Percentiles rank a stretch among this genome's conserved stretches.
Evolutionary conservation across 2,329 filamentous ascomycete species (phyloP).

Genomic region (Macroventuria anomochaeta): DNA sequence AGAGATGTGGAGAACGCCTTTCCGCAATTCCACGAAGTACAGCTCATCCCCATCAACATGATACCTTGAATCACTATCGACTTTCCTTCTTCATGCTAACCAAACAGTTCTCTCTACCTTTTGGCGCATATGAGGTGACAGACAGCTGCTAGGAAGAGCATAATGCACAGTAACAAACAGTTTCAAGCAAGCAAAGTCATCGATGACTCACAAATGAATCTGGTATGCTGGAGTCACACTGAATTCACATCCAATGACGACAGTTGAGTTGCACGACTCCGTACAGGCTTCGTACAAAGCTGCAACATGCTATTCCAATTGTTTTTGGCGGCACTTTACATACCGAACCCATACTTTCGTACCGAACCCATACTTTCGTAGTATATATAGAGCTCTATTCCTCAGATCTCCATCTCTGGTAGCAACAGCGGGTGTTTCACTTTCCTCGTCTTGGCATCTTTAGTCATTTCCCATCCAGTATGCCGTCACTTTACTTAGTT

Average conservation of each 20-base stretch:
- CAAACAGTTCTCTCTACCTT: too few relatives aligned
- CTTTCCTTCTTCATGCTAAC: too few relatives aligned
- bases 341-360: background rate
- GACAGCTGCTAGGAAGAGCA: too few relatives aligned
- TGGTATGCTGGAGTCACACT: too few relatives aligned
- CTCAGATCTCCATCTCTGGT: background rate
- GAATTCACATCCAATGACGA: background rate
- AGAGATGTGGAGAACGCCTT: background rate
- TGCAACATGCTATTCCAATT: background rate
- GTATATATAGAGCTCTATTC: too few relatives aligned
- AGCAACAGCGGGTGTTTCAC: background rate
- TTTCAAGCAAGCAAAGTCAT: too few relatives aligned
- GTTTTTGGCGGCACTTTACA: background rate
- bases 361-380: too few relatives aligned
- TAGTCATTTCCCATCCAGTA: background rate
- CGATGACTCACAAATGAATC: too few relatives aligned
- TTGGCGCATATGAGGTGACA: too few relatives aligned
- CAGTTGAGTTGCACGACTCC: background rate
- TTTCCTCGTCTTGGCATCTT: background rate
- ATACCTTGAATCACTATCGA: background rate
- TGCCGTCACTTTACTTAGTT: constrained; percentile 3
- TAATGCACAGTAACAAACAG: too few relatives aligned
- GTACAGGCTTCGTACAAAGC: background rate
- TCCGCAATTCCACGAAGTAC: background rate
- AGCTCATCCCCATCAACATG: background rate